A percentile compares a stretch with the other conserved stretches of the same genome.
phyloP scores from a whole-genome alignment of 345 rosid species.

The Rhodomyrtus tomentosa region DNA sequence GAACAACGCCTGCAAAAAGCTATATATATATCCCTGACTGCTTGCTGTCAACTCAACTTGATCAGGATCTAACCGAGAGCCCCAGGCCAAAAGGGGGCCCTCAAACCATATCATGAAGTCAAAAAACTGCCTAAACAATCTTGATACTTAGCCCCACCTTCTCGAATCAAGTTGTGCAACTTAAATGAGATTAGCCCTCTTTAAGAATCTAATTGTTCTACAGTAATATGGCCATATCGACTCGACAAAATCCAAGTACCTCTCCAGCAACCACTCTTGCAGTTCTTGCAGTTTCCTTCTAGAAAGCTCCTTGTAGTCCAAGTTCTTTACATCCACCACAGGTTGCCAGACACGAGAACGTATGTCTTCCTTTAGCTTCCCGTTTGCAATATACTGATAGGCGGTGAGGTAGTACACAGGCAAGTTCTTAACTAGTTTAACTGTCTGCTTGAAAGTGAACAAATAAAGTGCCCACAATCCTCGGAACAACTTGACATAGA shows the following conservation, averaged over 20 bases:
- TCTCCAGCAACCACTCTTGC: slow-evolving; percentile 54
- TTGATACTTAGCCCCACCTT: not conserved
- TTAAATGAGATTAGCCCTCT: slow-evolving; percentile 79
- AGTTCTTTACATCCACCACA: slow-evolving; percentile 40
- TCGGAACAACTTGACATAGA: slow-evolving; percentile 59
- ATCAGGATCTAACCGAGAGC: slow-evolving; percentile 1
- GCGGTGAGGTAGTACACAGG: slow-evolving; percentile 49
- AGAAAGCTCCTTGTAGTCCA: slow-evolving; percentile 47
- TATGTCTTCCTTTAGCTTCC: slow-evolving; percentile 54
- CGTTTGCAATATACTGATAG: slow-evolving; percentile 35
- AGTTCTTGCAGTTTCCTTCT: slow-evolving; percentile 43
- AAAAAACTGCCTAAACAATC: not conserved
- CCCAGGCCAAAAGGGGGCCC: slow-evolving; percentile 24
- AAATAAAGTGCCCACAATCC: slow-evolving; percentile 58
- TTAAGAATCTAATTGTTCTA: slow-evolving; percentile 83
- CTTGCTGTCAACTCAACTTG: not conserved
- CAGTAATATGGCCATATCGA: slow-evolving; percentile 94
- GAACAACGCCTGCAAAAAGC: not conserved
- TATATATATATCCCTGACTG: not conserved
- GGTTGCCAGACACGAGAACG: slow-evolving; percentile 41
- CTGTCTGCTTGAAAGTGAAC: slow-evolving; percentile 61
- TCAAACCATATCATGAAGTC: not conserved
- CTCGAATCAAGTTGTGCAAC: not conserved
- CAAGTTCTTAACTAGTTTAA: slow-evolving; percentile 31
- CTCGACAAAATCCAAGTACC: slow-evolving; percentile 67